Percentiles rank a stretch among this genome's conserved stretches.
phyloP scores from a whole-genome alignment of 352 stramenopile genomes.

The Thraustochytrium striatum region DNA sequence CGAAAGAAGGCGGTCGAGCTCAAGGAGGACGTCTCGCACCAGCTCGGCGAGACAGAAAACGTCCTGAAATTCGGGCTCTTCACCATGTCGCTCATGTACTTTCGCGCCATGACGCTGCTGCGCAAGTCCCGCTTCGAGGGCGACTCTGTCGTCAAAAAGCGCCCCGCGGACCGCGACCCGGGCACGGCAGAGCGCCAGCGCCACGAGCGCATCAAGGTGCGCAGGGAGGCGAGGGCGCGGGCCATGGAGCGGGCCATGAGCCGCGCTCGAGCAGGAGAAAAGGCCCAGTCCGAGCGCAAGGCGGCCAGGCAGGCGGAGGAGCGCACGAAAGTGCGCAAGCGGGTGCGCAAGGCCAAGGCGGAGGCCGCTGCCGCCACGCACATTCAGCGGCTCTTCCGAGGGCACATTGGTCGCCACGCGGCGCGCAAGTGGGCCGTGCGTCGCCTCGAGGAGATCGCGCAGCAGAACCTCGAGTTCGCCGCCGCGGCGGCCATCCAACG shows the following conservation, averaged over 20 bases:
- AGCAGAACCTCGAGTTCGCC: slow-evolving; percentile 67
- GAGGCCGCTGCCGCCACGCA: slow-evolving; percentile 51
- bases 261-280: no score
- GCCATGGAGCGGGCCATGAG: slow-evolving; percentile 28
- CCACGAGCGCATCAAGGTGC: not conserved
- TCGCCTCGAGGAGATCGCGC: slow-evolving; percentile 72
- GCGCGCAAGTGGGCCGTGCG: slow-evolving; percentile 74
- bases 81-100: slow-evolving; percentile 92
- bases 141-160: not conserved
- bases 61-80: slow-evolving; percentile 93
- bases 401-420: slow-evolving; percentile 70
- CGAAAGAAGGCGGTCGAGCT: slow-evolving; percentile 42
- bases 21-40: slow-evolving; percentile 55
- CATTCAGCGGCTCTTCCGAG: slow-evolving; percentile 70
- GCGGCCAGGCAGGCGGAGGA: not conserved
- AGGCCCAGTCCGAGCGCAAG: not conserved
- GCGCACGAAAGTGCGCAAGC: slow-evolving; percentile 13
- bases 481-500: slow-evolving; percentile 76
- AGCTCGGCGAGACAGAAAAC: slow-evolving; percentile 73
- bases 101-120: slow-evolving; percentile 78
- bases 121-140: slow-evolving; percentile 57
- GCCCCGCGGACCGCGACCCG: no score
- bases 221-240: not conserved
- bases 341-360: not conserved
- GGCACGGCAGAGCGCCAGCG: slow-evolving; percentile 22